Evolutionary conservation across 179 eudicot genomes (phyloP).

Genomic region (Actinidia arguta): DNA sequence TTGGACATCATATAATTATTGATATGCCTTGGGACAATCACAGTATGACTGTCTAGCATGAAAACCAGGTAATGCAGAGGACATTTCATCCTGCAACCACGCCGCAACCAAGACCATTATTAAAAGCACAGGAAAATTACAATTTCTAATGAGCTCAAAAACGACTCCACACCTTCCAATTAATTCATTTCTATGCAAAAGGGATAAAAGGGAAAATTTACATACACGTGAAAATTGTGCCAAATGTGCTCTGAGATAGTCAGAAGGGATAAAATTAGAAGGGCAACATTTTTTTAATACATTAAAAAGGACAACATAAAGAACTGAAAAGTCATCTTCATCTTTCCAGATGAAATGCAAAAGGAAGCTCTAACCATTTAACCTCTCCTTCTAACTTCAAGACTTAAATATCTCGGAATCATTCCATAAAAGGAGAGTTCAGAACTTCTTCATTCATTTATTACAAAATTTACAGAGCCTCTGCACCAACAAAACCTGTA

Average conservation of each 20-base stretch:
- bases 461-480: slow-evolving; percentile 27
- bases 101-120: not conserved
- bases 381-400: not conserved
- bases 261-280: not conserved
- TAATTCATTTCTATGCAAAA: slow-evolving; percentile 17
- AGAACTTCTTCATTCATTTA: slow-evolving; percentile 15
- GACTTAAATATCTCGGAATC: slow-evolving; percentile 7
- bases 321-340: slow-evolving; percentile 7
- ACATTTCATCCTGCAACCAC: not conserved
- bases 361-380: slow-evolving; percentile 12
- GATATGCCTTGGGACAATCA: not conserved
- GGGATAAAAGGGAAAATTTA: not conserved
- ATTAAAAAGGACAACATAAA: not conserved
- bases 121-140: not conserved
- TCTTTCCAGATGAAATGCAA: not conserved
- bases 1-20: not conserved
- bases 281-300: no score
- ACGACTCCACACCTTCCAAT: not conserved
- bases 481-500: not conserved
- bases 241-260: not conserved
- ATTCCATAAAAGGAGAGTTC: no score
- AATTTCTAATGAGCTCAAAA: not conserved
- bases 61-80: not conserved
- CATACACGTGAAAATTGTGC: not conserved
- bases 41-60: not conserved